Evolutionary conservation across 805 yeast genomes (phyloP).

Genomic region (Saccharomycopsis microspora): DNA sequence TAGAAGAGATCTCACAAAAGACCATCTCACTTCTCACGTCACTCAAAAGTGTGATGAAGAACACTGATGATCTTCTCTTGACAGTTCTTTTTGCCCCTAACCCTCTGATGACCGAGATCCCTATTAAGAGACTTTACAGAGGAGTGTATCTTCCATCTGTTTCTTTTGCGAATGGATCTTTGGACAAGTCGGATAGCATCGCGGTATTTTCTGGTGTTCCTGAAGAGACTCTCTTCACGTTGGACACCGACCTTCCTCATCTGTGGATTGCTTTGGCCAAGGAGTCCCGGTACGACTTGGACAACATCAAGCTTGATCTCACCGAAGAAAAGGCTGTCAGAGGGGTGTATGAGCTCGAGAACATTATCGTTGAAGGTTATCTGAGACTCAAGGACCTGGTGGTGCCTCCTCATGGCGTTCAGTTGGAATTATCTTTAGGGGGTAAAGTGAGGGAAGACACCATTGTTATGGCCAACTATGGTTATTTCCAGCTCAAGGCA

Average conservation of each 20-base stretch:
- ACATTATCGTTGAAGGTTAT: slow-evolving; percentile 56
- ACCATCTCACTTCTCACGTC: slow-evolving; percentile 36
- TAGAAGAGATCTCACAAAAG: slow-evolving; percentile 57
- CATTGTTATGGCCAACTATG: slow-evolving; percentile 65
- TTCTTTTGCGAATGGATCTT: slow-evolving; percentile 21
- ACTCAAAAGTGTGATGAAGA: slow-evolving; percentile 27
- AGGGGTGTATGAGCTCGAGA: slow-evolving; percentile 40
- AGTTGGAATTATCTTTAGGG: slow-evolving; percentile 24
- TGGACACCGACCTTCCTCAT: slow-evolving; percentile 48
- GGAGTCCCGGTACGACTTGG: slow-evolving; percentile 46
- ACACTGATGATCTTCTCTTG: slow-evolving; percentile 32
- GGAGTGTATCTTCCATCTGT: slow-evolving; percentile 30
- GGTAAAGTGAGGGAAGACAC: slow-evolving; percentile 32
- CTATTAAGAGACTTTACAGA: slow-evolving; percentile 49
- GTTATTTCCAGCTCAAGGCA: slow-evolving; percentile 72
- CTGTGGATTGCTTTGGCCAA: slow-evolving; percentile 58
- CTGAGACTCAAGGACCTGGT: slow-evolving; percentile 37
- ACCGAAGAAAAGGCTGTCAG: slow-evolving; percentile 24
- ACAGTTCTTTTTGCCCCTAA: slow-evolving; percentile 51
- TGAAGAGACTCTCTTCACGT: slow-evolving; percentile 36
- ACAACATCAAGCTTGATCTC: slow-evolving; percentile 40
- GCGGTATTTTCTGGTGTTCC: slow-evolving; percentile 39
- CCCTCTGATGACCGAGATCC: slow-evolving; percentile 25
- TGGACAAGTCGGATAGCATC: slow-evolving; percentile 3
- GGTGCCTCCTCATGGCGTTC: slow-evolving; percentile 36